These are phyloP conservation scores for Chaetothyriales sp. DNA, from an alignment of 2,329 filamentous ascomycete species.

Conservation along the genomic window DNA sequence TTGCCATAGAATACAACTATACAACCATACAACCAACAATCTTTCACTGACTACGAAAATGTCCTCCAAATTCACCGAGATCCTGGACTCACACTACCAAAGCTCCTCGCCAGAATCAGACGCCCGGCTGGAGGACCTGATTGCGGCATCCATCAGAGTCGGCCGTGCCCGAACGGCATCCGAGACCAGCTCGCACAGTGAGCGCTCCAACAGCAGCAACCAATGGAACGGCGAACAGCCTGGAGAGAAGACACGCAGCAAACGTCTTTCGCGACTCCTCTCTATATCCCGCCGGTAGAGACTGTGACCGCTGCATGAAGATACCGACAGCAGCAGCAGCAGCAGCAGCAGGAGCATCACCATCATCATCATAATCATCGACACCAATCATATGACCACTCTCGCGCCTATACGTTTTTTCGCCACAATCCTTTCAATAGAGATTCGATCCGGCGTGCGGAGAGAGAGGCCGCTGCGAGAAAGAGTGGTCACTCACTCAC, in stretches of 20 bases:
- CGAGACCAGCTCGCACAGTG: constrained; percentile 23
- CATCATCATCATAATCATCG: too few relatives aligned
- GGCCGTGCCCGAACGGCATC: constrained; percentile 18
- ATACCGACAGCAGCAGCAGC: not conserved
- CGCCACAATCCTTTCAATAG: not conserved
- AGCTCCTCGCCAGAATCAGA: constrained; percentile 25
- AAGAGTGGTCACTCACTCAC: too few relatives aligned
- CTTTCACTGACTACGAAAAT: constrained; percentile 17
- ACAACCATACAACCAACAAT: too few relatives aligned
- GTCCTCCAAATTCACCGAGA: constrained; percentile 30
- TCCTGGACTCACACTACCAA: constrained; percentile 25
- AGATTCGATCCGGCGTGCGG: too few relatives aligned
- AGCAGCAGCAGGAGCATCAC: too few relatives aligned
- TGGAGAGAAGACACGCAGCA: constrained; percentile 9
- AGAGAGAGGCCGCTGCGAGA: too few relatives aligned
- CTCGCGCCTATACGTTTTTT: not conserved
- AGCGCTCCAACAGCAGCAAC: constrained; percentile 21
- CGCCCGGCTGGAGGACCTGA: constrained; percentile 30
- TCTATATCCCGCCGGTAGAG: constrained; percentile 5
- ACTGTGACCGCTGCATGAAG: not conserved
- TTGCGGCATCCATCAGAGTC: constrained; percentile 24
- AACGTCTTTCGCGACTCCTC: constrained; percentile 10
- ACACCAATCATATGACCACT: too few relatives aligned
- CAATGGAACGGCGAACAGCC: constrained; percentile 5
- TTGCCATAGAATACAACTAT: too few relatives aligned